These are phyloP conservation scores for Spencermartinsiella ligniputridi DNA, from an alignment of 1,139 yeast genomes.

Conservation along the genomic window DNA sequence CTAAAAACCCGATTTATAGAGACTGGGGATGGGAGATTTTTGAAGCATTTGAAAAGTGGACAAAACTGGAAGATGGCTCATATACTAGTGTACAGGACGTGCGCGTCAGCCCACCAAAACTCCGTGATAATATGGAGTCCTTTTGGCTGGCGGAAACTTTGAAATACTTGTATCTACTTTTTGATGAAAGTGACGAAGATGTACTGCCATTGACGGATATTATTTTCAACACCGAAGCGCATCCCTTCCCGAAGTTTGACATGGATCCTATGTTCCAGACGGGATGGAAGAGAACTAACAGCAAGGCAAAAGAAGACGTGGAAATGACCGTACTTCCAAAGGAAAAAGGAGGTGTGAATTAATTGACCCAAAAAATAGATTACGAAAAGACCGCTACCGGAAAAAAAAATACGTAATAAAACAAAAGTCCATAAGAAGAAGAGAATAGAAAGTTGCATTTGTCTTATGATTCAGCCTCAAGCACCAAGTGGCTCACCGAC, in stretches of 20 bases:
- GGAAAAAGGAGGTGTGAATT: not conserved
- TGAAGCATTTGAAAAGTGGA: conserved; percentile 58
- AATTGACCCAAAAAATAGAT: not conserved
- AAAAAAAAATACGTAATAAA: not conserved
- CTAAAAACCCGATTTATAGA: conserved; percentile 77
- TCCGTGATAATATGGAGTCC: conserved; percentile 77
- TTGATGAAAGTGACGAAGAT: conserved; percentile 61
- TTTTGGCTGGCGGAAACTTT: conserved; percentile 95
- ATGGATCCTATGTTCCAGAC: conserved; percentile 54
- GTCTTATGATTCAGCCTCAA: not conserved
- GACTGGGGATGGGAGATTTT: conserved; percentile 90
- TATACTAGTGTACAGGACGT: conserved; percentile 71
- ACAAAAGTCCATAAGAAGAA: not conserved
- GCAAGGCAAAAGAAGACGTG: not conserved
- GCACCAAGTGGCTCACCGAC: conserved; percentile 2
- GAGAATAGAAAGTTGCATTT: not conserved
- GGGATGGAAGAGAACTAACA: conserved; percentile 48
- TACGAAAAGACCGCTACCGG: not conserved
- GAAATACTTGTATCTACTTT: conserved; percentile 78
- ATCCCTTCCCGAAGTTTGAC: conserved; percentile 75
- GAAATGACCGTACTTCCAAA: not conserved
- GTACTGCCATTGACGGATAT: conserved; percentile 55
- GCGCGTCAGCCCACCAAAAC: conserved; percentile 43
- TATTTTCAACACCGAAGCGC: conserved; percentile 91
- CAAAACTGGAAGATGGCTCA: conserved; percentile 56